Percentiles rank a stretch among this genome's conserved stretches.
phyloP scores from a whole-genome alignment of 306 rosid species.

The Adenanthera pavonina region DNA sequence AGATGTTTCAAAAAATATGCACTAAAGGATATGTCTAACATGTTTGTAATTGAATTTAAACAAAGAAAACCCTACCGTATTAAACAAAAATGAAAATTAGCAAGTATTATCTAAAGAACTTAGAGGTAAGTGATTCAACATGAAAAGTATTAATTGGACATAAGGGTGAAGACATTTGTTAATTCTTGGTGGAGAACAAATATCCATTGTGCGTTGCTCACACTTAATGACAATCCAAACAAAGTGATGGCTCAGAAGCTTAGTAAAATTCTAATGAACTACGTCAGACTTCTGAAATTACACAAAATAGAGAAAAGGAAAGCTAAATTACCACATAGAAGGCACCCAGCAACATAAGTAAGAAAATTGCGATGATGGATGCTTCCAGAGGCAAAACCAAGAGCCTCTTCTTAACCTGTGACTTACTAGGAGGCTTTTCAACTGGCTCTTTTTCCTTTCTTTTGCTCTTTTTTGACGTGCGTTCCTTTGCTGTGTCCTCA shows the following conservation, averaged over 20 bases:
- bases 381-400: constrained; percentile 89
- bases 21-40: constrained; percentile 5
- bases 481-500: constrained; percentile 76
- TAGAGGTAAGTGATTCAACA: constrained; percentile 11
- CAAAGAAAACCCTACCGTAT: not conserved
- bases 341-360: constrained; percentile 86
- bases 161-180: constrained; percentile 23
- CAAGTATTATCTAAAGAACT: constrained; percentile 13
- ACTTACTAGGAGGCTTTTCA: constrained; percentile 76
- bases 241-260: constrained; percentile 30
- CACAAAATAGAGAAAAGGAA: constrained; percentile 7
- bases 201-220: constrained; percentile 2
- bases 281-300: constrained; percentile 33
- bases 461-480: constrained; percentile 72
- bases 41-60: constrained; percentile 11
- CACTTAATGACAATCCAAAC: constrained; percentile 13
- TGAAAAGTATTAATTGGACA: constrained; percentile 1
- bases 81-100: constrained; percentile 12
- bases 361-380: constrained; percentile 81
- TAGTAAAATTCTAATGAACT: constrained; percentile 29
- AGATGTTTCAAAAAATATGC: too few relatives aligned
- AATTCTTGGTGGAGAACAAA: constrained; percentile 26
- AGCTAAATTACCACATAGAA: constrained; percentile 90
- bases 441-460: constrained; percentile 84
- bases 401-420: constrained; percentile 69